phyloP scores from a whole-genome alignment of 1,284 basidiomycete genomes.

The Ustilago vetiveriae region DNA sequence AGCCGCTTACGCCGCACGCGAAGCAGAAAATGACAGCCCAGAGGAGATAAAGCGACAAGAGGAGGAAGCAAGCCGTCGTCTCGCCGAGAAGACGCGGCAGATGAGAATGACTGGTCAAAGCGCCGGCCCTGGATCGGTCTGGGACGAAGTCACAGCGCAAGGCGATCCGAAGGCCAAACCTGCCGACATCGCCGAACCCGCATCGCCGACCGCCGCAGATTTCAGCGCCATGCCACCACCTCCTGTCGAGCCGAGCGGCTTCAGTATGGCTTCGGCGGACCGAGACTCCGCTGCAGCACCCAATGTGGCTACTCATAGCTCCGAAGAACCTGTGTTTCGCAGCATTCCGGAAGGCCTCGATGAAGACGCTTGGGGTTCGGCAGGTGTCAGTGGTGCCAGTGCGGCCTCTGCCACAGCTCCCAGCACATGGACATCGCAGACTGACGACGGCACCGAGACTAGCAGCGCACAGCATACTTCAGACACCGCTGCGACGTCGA shows the following conservation, averaged over 20 bases:
- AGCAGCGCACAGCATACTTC: conserved; percentile 37
- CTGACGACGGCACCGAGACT: conserved; percentile 36
- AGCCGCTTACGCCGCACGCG: conserved; percentile 64
- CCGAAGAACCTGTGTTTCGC: conserved; percentile 51
- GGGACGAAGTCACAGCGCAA: conserved; percentile 60
- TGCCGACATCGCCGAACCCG: conserved; percentile 54
- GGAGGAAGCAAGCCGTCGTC: conserved; percentile 57
- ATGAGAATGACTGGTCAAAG: conserved; percentile 54
- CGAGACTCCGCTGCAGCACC: conserved; percentile 56
- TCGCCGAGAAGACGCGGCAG: conserved; percentile 62
- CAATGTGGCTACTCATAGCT: conserved; percentile 62
- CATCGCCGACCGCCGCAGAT: conserved; percentile 34
- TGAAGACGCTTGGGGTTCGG: conserved; percentile 54
- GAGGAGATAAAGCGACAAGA: conserved; percentile 64
- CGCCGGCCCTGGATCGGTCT: conserved; percentile 51
- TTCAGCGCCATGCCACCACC: conserved; percentile 42
- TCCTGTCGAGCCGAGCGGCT: conserved; percentile 49
- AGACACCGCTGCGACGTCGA: conserved; percentile 23
- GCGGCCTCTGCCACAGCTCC: conserved; percentile 21
- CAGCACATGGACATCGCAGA: conserved; percentile 38
- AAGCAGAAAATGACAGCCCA: conserved; percentile 65
- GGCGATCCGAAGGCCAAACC: conserved; percentile 47
- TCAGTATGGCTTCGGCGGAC: conserved; percentile 48
- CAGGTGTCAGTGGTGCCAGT: conserved; percentile 24
- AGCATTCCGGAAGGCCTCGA: conserved; percentile 60